Conservation (phyloP, 805 yeast species). For the Candida orba region DNA sequence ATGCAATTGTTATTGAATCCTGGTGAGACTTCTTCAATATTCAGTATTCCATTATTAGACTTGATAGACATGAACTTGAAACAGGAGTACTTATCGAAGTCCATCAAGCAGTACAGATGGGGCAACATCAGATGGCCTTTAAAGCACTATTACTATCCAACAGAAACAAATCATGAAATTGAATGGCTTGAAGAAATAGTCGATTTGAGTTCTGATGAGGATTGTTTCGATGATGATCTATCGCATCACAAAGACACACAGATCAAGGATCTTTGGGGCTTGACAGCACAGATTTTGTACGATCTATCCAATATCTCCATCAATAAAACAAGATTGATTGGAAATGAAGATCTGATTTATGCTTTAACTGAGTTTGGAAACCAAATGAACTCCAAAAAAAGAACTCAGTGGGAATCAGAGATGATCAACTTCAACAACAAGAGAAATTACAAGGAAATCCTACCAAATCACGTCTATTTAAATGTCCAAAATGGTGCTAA, state of each 20-base stretch:
- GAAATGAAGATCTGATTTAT: constrained; percentile 62
- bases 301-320: constrained; percentile 54
- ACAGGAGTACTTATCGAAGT: constrained; percentile 28
- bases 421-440: constrained; percentile 37
- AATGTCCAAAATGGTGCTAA: too few species aligned
- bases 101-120: constrained; percentile 44
- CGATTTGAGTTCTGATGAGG: constrained; percentile 54
- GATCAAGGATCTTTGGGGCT: constrained; percentile 73
- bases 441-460: constrained; percentile 25
- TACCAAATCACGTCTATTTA: constrained; percentile 23
- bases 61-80: constrained; percentile 28
- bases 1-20: constrained; percentile 52
- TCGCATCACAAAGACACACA: constrained; percentile 30
- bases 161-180: constrained; percentile 45
- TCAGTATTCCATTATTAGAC: constrained; percentile 64
- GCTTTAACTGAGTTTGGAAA: constrained; percentile 46
- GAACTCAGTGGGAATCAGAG: constrained; percentile 48
- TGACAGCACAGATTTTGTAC: constrained; percentile 72
- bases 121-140: constrained; percentile 66
- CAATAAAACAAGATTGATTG: constrained; percentile 31
- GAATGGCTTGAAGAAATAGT: constrained; percentile 56
- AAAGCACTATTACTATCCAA: constrained; percentile 55
- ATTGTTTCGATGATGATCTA: constrained; percentile 12
- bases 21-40: constrained; percentile 67
- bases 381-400: constrained; percentile 40